These are phyloP conservation scores for Penicillium decumbens DNA, from an alignment of 2,329 filamentous ascomycete genomes.

Conservation along the genomic window DNA sequence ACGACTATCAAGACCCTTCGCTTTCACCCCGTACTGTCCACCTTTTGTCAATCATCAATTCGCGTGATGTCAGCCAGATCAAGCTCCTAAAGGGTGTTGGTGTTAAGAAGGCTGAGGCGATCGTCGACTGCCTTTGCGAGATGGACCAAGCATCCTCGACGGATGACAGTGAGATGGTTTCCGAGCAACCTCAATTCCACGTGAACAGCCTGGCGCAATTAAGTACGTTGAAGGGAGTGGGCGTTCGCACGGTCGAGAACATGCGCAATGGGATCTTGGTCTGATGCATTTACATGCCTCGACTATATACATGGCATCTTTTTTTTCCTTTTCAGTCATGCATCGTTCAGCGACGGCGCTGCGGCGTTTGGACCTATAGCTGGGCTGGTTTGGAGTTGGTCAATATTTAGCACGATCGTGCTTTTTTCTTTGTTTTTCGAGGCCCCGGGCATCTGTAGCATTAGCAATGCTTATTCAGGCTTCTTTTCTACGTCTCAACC, in stretches of 20 bases:
- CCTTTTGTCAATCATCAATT: slow-evolving; percentile 46
- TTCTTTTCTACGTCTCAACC: background rate
- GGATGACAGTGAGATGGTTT: slow-evolving; percentile 6
- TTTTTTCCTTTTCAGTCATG: slow-evolving; percentile 15
- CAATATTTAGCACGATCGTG: background rate
- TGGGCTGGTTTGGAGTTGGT: slow-evolving; percentile 5
- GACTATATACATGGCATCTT: slow-evolving; percentile 10
- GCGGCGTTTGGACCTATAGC: slow-evolving; percentile 16
- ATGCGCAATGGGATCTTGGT: slow-evolving; percentile 45
- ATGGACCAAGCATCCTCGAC: slow-evolving; percentile 32
- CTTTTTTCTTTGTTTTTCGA: background rate
- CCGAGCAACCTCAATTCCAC: slow-evolving; percentile 27
- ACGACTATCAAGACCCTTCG: slow-evolving; percentile 19
- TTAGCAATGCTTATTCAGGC: background rate
- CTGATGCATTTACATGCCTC: slow-evolving; percentile 20
- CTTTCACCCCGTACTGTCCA: slow-evolving; percentile 43
- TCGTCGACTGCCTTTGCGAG: slow-evolving; percentile 46
- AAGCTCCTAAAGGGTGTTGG: slow-evolving; percentile 46
- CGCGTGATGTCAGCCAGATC: slow-evolving; percentile 44
- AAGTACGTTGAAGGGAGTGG: slow-evolving; percentile 43
- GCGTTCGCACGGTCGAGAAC: slow-evolving; percentile 44
- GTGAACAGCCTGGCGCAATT: slow-evolving; percentile 40
- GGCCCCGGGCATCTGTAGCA: background rate
- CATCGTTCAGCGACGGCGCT: slow-evolving; percentile 30
- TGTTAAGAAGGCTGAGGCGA: slow-evolving; percentile 46